These are phyloP conservation scores for Nosema granulosis DNA, from an alignment of 371 early-diverging fungal species.

Conservation along the genomic window DNA sequence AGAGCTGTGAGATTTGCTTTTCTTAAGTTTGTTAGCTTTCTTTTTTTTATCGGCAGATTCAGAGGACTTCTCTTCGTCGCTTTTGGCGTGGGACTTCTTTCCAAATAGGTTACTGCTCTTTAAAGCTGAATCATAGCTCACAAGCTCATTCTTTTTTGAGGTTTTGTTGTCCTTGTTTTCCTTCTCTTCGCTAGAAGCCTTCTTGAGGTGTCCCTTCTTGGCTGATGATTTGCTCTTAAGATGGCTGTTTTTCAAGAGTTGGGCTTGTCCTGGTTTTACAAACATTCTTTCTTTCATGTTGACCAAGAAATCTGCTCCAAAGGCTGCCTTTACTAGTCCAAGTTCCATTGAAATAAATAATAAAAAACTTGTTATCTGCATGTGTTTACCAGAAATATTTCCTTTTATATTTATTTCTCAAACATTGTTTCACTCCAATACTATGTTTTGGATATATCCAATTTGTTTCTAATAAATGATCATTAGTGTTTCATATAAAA, in stretches of 20 bases:
- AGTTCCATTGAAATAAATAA: not conserved
- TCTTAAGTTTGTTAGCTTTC: not conserved
- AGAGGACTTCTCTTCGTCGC: not conserved
- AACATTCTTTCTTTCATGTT: not conserved
- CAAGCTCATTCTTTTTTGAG: not conserved
- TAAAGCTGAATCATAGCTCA: not conserved
- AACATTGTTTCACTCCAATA: constrained; percentile 18
- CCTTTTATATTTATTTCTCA: constrained; percentile 15
- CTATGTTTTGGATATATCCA: not conserved
- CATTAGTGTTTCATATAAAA: too few species aligned
- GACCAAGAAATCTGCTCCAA: not conserved
- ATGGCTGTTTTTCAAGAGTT: not conserved
- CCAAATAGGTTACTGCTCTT: not conserved
- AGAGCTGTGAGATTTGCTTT: not conserved
- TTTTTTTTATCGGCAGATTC: not conserved
- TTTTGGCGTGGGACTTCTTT: not conserved
- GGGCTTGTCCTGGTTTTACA: not conserved
- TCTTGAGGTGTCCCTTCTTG: not conserved
- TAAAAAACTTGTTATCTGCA: not conserved
- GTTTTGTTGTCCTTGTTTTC: not conserved
- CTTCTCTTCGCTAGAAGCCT: not conserved
- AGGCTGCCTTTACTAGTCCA: not conserved
- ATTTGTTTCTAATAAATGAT: too few species aligned
- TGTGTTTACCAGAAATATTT: not conserved
- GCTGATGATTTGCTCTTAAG: not conserved